A percentile compares a stretch with the other conserved stretches of the same genome.
Conservation (phyloP, 768 basidiomycete species). For the Dendrothele bispora region DNA sequence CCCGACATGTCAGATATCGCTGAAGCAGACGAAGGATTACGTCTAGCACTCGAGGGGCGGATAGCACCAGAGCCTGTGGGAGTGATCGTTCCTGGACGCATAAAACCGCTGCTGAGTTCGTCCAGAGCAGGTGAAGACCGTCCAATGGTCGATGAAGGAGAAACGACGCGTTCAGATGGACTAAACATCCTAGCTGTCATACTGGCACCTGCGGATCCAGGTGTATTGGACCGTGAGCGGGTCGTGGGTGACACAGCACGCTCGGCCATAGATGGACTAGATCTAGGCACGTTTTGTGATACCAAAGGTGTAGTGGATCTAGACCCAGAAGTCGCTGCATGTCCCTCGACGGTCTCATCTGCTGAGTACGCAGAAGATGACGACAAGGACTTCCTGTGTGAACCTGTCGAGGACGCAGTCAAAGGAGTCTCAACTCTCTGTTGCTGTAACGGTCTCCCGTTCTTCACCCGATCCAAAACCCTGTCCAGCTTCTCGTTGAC, state of each 20-base stretch:
- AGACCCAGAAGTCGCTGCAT: slow-evolving; percentile 30
- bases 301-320: slow-evolving; percentile 44
- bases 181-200: slow-evolving; percentile 16
- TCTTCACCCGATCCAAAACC: slow-evolving; percentile 75
- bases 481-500: slow-evolving; percentile 74
- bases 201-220: slow-evolving; percentile 12
- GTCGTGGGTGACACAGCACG: neutral
- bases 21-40: slow-evolving; percentile 74
- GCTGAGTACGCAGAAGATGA: slow-evolving; percentile 60
- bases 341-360: slow-evolving; percentile 18
- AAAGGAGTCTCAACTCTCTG: slow-evolving; percentile 19
- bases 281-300: slow-evolving; percentile 33
- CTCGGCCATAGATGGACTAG: slow-evolving; percentile 30
- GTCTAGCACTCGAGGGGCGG: slow-evolving; percentile 28
- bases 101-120: slow-evolving; percentile 35
- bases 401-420: too few relatives aligned
- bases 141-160: slow-evolving; percentile 13
- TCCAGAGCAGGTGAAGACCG: slow-evolving; percentile 25
- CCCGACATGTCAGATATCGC: slow-evolving; percentile 65
- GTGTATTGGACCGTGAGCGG: slow-evolving; percentile 12
- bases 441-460: slow-evolving; percentile 36
- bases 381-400: slow-evolving; percentile 30
- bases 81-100: slow-evolving; percentile 15
- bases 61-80: slow-evolving; percentile 15
- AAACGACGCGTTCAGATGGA: slow-evolving; percentile 9